Evolutionary conservation across 1,284 basidiomycete genomes (phyloP), one percentile per base, ranked within the genome.

Genomic region (Heterobasidion parviporum): DNA sequence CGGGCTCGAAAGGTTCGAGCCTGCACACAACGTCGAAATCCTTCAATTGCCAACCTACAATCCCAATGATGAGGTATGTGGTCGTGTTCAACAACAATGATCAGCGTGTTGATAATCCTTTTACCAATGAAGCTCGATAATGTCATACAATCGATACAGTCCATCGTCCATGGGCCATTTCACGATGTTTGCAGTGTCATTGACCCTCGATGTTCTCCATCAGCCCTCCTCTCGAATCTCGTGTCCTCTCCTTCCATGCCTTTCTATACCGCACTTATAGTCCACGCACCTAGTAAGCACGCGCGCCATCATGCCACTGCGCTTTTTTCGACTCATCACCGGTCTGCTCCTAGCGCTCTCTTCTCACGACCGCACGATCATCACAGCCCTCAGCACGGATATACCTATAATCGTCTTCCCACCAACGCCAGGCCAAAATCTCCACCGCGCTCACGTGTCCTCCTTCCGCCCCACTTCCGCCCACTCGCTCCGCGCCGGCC

Each of bases 1-100:
- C 61, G 84, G 83, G 0, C 72, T 83, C 2, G 84, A 87, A 63
- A 80, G 76, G 56, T 79, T 79, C 50, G 84, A 85, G 62, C 79
- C 84, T 7, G 71, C 76, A 18, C 72, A 76, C 58, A 88, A 88
- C 61, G 70, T 87, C 12, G 80, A 85, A 64, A 73, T 87, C 41
- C 61, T 81, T 44, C 77, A 78, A 56, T 61, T 84, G 6, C 71
- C 74, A 2, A 72, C 70, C 1, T 79, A 78, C 59, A 72, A 75
- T 53, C 64, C 66, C 48, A 61, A 70, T 12, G 67, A 71, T 49
- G 72, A 79, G 63, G 80, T 82, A 63, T 58, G 75, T 69, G 15
- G 32, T 32, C 36, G 43, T 16, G 26, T 16, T 8, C 18, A 45
- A 18, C 15, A 7, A 8, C 41, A 32, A 32, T 16, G 15, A n/a